Conservation (phyloP, 179 eudicot species). For the Carnegiea gigantea region DNA sequence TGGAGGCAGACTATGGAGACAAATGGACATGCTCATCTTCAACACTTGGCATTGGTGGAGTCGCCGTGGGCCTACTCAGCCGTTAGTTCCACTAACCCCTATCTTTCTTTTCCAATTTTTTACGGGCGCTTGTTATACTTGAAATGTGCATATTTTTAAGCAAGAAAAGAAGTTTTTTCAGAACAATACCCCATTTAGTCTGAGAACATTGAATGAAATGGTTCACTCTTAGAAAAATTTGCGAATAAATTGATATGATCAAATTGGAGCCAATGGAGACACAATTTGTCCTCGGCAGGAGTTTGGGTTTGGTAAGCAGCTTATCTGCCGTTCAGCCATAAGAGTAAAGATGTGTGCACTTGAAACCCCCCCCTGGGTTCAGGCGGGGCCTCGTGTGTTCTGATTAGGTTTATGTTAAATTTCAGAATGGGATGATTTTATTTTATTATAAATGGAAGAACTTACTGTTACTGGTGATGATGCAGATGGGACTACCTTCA, state of each 20-base stretch:
- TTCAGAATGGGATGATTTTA: background rate
- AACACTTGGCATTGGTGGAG: constrained; percentile 99
- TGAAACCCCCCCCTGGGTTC: too few species aligned
- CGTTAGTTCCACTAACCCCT: constrained; percentile 43
- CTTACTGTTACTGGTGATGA: background rate
- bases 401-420: background rate
- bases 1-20: constrained; percentile 65
- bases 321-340: too few species aligned
- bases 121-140: background rate
- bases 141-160: background rate
- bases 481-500: constrained; percentile 81
- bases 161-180: too few species aligned
- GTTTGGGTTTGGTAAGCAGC: too few species aligned
- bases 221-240: too few species aligned
- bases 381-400: too few species aligned
- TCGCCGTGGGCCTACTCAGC: constrained; percentile 76
- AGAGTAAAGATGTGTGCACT: too few species aligned
- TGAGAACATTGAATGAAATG: too few species aligned
- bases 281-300: too few species aligned
- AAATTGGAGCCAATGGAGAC: too few species aligned
- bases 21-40: constrained; percentile 66
- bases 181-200: too few species aligned
- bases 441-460: background rate
- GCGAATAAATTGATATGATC: too few species aligned
- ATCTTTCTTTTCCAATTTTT: background rate